Conservation (phyloP, 2,329 filamentous ascomycete species). For the Pseudogymnoascus pannorum region DNA sequence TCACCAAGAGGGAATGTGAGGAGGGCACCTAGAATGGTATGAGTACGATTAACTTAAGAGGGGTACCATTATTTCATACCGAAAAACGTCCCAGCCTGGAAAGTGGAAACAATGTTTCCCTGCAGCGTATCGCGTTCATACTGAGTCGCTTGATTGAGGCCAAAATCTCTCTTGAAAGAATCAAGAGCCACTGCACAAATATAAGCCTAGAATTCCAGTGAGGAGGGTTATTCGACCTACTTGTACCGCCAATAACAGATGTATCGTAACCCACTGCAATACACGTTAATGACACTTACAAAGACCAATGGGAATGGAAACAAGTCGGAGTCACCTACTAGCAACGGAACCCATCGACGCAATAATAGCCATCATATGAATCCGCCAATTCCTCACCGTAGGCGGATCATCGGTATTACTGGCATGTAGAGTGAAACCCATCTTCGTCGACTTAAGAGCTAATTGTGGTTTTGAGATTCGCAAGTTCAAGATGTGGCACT, state of each 20-base stretch:
- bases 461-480: neutral
- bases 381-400: conserved; percentile 23
- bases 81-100: conserved; percentile 27
- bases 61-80: conserved; percentile 7
- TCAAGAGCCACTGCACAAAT: conserved; percentile 42
- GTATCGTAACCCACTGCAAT: conserved; percentile 29
- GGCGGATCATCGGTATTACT: conserved; percentile 20
- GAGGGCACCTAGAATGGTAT: conserved; percentile 14
- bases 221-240: conserved; percentile 34
- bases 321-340: neutral
- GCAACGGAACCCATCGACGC: conserved; percentile 15
- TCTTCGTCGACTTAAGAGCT: neutral
- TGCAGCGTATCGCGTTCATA: conserved; percentile 40
- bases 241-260: conserved; percentile 55
- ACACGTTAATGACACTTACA: neutral
- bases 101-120: conserved; percentile 30
- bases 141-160: conserved; percentile 36
- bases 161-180: conserved; percentile 49
- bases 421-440: conserved; percentile 19
- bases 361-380: conserved; percentile 20
- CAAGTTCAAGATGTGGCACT: neutral
- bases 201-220: neutral
- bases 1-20: conserved; percentile 34
- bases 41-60: neutral
- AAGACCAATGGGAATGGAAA: neutral